Evolutionary conservation across 2,329 filamentous ascomycete genomes (phyloP).

Genomic region (Dactylonectria estremocensis): DNA sequence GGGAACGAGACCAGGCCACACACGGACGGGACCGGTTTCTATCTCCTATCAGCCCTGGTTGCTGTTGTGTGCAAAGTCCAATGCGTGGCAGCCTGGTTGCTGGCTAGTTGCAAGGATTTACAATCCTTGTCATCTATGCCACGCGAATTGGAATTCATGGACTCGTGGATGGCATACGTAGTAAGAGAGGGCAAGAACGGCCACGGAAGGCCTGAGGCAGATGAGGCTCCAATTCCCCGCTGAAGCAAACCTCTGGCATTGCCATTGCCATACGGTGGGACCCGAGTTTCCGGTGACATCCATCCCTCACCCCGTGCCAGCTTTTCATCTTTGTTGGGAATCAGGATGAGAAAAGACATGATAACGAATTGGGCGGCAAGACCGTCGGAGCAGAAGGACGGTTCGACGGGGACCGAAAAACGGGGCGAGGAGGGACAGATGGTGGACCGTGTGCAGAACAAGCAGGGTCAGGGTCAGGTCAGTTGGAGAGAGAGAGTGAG

Average conservation of each 20-base stretch:
- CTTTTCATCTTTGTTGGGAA: conserved; percentile 8
- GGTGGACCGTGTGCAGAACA: conserved; percentile 23
- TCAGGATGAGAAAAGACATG: conserved; percentile 10
- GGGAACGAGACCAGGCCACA: conserved; percentile 11
- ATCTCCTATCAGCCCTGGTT: conserved; percentile 7
- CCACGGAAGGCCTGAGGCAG: neutral
- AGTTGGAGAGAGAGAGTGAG: conserved; percentile 15
- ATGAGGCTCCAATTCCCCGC: neutral
- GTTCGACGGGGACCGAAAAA: conserved; percentile 24
- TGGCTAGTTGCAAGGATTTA: conserved; percentile 14
- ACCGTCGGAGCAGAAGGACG: conserved; percentile 4
- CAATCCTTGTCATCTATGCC: conserved; percentile 27
- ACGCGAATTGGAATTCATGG: conserved; percentile 8
- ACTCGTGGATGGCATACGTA: neutral
- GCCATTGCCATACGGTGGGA: neutral
- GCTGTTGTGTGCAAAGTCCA: neutral
- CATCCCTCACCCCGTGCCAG: neutral
- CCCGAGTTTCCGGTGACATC: neutral
- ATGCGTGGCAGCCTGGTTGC: neutral
- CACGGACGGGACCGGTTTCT: conserved; percentile 16
- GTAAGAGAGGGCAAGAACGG: neutral
- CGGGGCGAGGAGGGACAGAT: conserved; percentile 17
- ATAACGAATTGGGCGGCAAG: conserved; percentile 12
- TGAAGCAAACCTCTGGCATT: neutral
- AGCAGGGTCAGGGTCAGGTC: conserved; percentile 22